Conservation (phyloP, 129 eudicot genomes). For the Artemisia argyi region DNA sequence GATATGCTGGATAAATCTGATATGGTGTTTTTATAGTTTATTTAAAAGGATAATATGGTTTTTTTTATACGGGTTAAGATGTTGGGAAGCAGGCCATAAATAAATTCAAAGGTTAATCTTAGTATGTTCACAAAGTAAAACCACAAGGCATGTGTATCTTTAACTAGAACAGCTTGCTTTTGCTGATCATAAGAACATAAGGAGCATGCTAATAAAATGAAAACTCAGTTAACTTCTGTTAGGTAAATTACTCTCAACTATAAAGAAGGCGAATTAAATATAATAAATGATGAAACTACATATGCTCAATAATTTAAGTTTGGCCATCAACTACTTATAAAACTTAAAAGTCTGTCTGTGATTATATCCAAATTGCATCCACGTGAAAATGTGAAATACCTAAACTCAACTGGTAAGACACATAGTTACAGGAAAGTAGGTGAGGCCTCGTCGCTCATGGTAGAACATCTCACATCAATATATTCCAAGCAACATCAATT, state of each 20-base stretch:
- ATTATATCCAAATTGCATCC: slow-evolving; percentile 2
- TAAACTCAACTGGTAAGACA: neutral
- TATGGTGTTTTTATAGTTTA: neutral
- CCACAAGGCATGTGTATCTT: neutral
- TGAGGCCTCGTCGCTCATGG: slow-evolving; percentile 11
- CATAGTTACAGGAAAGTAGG: slow-evolving; percentile 1
- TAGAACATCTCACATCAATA: neutral
- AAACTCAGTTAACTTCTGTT: slow-evolving; percentile 2
- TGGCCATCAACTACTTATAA: slow-evolving; percentile 13
- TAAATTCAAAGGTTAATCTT: slow-evolving; percentile 4
- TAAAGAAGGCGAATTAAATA: neutral
- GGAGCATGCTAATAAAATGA: neutral
- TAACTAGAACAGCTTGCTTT: slow-evolving; percentile 6
- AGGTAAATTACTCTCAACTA: neutral
- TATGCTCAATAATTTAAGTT: neutral
- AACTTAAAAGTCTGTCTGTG: slow-evolving; percentile 14
- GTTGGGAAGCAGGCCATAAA: slow-evolving; percentile 22
- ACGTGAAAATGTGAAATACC: slow-evolving; percentile 27
- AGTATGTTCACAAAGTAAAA: slow-evolving; percentile 10
- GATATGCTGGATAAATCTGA: no score
- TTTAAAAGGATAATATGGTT: neutral
- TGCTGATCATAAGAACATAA: slow-evolving; percentile 1
- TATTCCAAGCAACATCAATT: slow-evolving; percentile 6
- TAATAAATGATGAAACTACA: neutral
- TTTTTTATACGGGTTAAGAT: neutral